Percentiles rank a stretch among this genome's conserved stretches.
These are phyloP conservation scores for Starmerella roubikii DNA, from an alignment of 805 yeast species.

Conservation along the genomic window DNA sequence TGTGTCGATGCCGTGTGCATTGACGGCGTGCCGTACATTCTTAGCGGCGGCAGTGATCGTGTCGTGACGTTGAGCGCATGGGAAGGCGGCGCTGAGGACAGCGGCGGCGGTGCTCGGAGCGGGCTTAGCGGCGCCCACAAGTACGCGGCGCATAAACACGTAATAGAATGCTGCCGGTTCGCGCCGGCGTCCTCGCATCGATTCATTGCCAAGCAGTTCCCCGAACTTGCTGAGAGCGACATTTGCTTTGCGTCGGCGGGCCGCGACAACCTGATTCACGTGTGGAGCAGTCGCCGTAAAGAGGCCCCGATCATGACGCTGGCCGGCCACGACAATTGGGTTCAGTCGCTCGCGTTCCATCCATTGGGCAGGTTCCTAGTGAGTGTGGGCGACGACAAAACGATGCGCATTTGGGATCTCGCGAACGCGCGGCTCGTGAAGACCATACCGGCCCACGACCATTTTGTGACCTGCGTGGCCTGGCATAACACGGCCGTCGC, in stretches of 20 bases:
- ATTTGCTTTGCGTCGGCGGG: slow-evolving; percentile 52
- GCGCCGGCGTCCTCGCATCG: slow-evolving; percentile 42
- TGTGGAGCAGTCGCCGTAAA: slow-evolving; percentile 50
- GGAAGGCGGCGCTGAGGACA: slow-evolving; percentile 1
- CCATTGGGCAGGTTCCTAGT: slow-evolving; percentile 61
- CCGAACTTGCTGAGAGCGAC: slow-evolving; percentile 19
- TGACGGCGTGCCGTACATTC: slow-evolving; percentile 2
- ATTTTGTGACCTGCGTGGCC: slow-evolving; percentile 51
- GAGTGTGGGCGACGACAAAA: slow-evolving; percentile 68
- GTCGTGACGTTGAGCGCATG: slow-evolving; percentile 7
- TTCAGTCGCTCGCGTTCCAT: slow-evolving; percentile 52
- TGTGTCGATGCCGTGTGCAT: slow-evolving; percentile 32
- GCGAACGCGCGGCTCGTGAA: slow-evolving; percentile 34
- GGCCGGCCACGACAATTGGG: slow-evolving; percentile 79
- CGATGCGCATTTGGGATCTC: slow-evolving; percentile 68
- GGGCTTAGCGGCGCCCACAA: slow-evolving; percentile 31
- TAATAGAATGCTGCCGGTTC: slow-evolving; percentile 58
- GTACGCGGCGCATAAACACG: slow-evolving; percentile 64
- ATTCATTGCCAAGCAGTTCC: slow-evolving; percentile 36
- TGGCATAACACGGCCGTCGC: slow-evolving; percentile 34
- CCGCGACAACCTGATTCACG: slow-evolving; percentile 56
- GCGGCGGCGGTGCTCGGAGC: background rate
- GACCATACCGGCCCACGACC: slow-evolving; percentile 49
- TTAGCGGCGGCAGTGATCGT: slow-evolving; percentile 17
- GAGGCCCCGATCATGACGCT: slow-evolving; percentile 47